Base-by-base conservation (phyloP, 768 basidiomycete species). In the Thelephora aurantiotincta region DNA sequence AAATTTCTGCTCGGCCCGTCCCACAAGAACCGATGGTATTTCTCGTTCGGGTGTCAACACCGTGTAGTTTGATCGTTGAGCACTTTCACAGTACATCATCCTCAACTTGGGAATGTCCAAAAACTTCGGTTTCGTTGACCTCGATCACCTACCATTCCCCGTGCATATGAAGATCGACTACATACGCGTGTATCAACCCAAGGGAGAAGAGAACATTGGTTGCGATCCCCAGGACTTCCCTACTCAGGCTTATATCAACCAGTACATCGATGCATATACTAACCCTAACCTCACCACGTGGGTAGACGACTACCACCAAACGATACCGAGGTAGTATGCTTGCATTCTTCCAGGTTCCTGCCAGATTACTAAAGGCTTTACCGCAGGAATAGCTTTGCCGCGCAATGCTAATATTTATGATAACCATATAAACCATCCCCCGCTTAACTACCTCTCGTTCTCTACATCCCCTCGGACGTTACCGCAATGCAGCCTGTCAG, bases 121-220 rank as follows among this genome's bases (percentile, higher is more conserved):
- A 46, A 86, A 83, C 61, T 96, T 96, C 56, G 81, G 79, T 11
- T 54, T 62, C 3, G 77, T 92, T 45, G 82, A 96, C 64, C 69
- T 87, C 44, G 63, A 72, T 14, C 68, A 82, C 50, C 66, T 94
- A 18, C 66, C 64, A 14, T 91, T 88, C 65, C 90, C 91, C 6
- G 58, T 64, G 48, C 60, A 67, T 60, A 80, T 96, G 86, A 69
- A 66, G 43, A 68, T 94, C 36, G 89, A 96, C 59, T 96, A 82
- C 66, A 77, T 97, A 47, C 77, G 93, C 19, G 86, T 98, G 6
- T 98, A 96, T 63, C 93, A 96, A 59, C 77, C 77, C 2, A 67
- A 72, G 57, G 62, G 75, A 51, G 59, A 71, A 26, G 69, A 77
- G 49, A 93, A 91, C 59, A 71, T 89, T 45, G 91, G 92, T 13